A percentile compares a stretch with the other conserved stretches of the same genome.
Evolutionary conservation across 2,329 filamentous ascomycete species (phyloP).

Genomic region (Epichloe baconii): DNA sequence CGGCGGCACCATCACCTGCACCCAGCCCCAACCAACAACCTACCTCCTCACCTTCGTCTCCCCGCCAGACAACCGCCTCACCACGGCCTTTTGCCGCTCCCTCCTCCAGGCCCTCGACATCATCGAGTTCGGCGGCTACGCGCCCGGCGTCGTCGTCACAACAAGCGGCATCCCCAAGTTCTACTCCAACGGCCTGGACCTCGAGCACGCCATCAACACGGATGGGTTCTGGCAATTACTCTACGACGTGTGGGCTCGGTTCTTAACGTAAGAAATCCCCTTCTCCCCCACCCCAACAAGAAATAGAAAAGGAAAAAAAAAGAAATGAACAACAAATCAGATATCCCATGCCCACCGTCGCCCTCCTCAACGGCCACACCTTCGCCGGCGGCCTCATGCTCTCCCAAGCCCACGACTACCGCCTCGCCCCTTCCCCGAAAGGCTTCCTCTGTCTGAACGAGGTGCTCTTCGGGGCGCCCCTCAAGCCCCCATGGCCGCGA

Average conservation of each 20-base stretch:
- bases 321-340: constrained; percentile 52
- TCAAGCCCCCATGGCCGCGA: constrained; percentile 60
- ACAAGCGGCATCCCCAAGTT: constrained; percentile 67
- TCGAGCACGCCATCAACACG: constrained; percentile 48
- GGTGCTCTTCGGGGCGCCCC: constrained; percentile 64
- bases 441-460: constrained; percentile 77
- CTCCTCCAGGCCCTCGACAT: constrained; percentile 62
- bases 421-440: constrained; percentile 55
- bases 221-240: constrained; percentile 50
- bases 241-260: constrained; percentile 50
- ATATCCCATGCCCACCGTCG: constrained; percentile 71
- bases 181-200: constrained; percentile 73
- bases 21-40: constrained; percentile 43
- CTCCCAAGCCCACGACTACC: constrained; percentile 74
- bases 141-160: constrained; percentile 63
- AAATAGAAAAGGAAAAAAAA: background rate
- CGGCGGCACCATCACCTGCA: constrained; percentile 49
- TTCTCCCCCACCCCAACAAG: fast-evolving
- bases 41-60: constrained; percentile 63
- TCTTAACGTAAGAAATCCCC: constrained; percentile 24
- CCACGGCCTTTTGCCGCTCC: constrained; percentile 52
- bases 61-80: constrained; percentile 65
- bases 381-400: constrained; percentile 66
- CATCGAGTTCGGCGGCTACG: constrained; percentile 48
- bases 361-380: constrained; percentile 67